Percentiles rank a stretch among this genome's conserved stretches.
Conservation (phyloP, 1,139 yeast genomes). For the Hanseniaspora gamundiae region DNA sequence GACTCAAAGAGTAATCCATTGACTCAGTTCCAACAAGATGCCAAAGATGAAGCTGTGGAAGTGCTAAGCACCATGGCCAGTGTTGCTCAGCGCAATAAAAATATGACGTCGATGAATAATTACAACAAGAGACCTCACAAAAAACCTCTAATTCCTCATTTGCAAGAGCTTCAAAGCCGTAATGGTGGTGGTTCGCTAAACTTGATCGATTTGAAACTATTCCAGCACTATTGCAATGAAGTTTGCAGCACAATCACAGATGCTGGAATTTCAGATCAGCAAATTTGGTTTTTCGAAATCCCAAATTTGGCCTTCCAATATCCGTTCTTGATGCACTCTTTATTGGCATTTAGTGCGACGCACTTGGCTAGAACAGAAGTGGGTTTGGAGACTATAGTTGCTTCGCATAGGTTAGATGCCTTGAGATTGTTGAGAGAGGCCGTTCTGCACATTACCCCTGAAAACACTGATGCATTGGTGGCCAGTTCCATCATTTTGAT, state of each 20-base stretch:
- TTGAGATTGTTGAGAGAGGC: conserved; percentile 70
- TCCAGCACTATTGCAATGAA: conserved; percentile 77
- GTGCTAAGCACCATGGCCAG: conserved; percentile 8
- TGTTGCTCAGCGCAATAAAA: conserved; percentile 7
- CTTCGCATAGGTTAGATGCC: conserved; percentile 82
- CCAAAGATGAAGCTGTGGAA: conserved; percentile 8
- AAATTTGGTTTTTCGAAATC: conserved; percentile 79
- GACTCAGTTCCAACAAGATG: conserved; percentile 6
- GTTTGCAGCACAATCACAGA: conserved; percentile 83
- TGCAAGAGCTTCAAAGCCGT: background rate
- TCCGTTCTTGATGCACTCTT: conserved; percentile 86
- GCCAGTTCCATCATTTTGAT: conserved; percentile 82
- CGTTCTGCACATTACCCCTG: conserved; percentile 68
- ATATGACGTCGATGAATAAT: background rate
- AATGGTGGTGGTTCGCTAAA: conserved; percentile 34
- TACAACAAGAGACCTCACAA: conserved; percentile 5
- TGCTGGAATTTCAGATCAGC: conserved; percentile 74
- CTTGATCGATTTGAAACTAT: conserved; percentile 63
- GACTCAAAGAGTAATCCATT: conserved; percentile 1
- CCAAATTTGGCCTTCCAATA: conserved; percentile 80
- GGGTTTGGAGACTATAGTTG: conserved; percentile 73
- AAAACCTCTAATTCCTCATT: background rate
- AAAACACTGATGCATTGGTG: conserved; percentile 83
- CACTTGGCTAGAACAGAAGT: conserved; percentile 69
- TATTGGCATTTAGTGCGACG: conserved; percentile 83